Base-by-base conservation (phyloP, 805 yeast species). In the Allodekkera sacchari region DNA sequence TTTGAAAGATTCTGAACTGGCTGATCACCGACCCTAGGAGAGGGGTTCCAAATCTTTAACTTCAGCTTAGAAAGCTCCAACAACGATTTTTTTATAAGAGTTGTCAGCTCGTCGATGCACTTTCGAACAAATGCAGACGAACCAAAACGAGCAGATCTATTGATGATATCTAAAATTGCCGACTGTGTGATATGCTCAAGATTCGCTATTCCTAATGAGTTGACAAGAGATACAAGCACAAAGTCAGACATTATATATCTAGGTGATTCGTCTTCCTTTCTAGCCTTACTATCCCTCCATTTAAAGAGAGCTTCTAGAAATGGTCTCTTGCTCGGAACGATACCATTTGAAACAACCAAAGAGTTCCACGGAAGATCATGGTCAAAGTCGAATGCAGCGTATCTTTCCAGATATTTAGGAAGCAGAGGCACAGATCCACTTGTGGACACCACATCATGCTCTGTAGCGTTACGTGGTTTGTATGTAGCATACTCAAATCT, bases 181-280 rank as follows among this genome's bases (percentile, higher is more conserved):
- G 74, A 56, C 34, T 73, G 77, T 0, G 68, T 65, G 4, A 96
- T 94, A 7, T 64, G 57, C 22, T 38, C 44, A 16, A 67, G 58
- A 5, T 76, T 38, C 11, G 39, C 43, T 17, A 41, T 31, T 13
- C 43, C 50, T 20, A 53, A 43, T 5, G 44, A 35, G 21, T 43
- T 45, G 15, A 45, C 76, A 27, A 92, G 53, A 0, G 78, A 66
- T 0, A 78, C 76, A 23, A 92, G 50, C 10, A 79, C 53, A 44
- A 80, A 92, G 48, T 84, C 87, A 5, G 95, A 74, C 89, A 88
- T 79, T 11, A 92, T 64, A 46, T 63, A 89, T 38, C 94, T 64
- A 2, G 80, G 74, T 2, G 94, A 82, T 57, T 92, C 98, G 53
- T 92, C 98, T 28, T 71, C 67, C 23, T 60, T 43, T 41, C 94